Conservation (phyloP, 2,329 filamentous ascomycete species). For the Myriosclerotinia curreyana region DNA sequence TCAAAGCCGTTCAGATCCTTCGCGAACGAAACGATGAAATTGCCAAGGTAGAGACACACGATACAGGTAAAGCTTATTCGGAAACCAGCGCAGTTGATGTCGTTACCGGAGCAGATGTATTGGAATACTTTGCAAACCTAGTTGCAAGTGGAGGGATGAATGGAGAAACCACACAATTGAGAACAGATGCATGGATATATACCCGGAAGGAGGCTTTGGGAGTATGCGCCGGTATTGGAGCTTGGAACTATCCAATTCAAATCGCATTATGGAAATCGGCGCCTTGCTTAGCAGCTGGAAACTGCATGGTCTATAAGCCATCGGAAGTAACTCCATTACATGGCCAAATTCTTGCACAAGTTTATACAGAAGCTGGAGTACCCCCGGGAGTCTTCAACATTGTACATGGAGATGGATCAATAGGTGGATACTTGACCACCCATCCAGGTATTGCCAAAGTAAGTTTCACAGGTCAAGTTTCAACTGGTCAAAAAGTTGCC, state of each 20-base stretch:
- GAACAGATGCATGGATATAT: slow-evolving; percentile 76
- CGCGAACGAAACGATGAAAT: slow-evolving; percentile 76
- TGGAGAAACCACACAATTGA: slow-evolving; percentile 71
- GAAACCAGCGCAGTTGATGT: slow-evolving; percentile 85
- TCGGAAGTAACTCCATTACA: slow-evolving; percentile 87
- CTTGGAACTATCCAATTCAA: slow-evolving; percentile 91
- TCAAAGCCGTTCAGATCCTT: slow-evolving; percentile 70
- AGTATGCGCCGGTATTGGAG: slow-evolving; percentile 82
- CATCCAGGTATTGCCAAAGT: slow-evolving; percentile 78
- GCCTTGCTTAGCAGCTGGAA: slow-evolving; percentile 79
- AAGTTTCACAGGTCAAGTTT: slow-evolving; percentile 84
- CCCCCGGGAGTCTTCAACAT: slow-evolving; percentile 85
- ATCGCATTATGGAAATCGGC: slow-evolving; percentile 89
- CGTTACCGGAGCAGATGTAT: slow-evolving; percentile 76
- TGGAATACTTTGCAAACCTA: slow-evolving; percentile 82
- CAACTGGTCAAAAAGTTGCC: slow-evolving; percentile 79
- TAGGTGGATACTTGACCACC: slow-evolving; percentile 70
- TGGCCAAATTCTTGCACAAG: slow-evolving; percentile 67
- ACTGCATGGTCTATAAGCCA: slow-evolving; percentile 89
- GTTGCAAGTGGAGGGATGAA: slow-evolving; percentile 75
- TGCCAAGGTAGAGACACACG: slow-evolving; percentile 74
- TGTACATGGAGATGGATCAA: slow-evolving; percentile 74
- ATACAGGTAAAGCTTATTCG: slow-evolving; percentile 82
- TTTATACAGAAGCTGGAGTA: slow-evolving; percentile 75
- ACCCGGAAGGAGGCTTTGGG: slow-evolving; percentile 79